phyloP scores from a whole-genome alignment of 495 filamentous ascomycete species.

The Hyaloscypha variabilis region DNA sequence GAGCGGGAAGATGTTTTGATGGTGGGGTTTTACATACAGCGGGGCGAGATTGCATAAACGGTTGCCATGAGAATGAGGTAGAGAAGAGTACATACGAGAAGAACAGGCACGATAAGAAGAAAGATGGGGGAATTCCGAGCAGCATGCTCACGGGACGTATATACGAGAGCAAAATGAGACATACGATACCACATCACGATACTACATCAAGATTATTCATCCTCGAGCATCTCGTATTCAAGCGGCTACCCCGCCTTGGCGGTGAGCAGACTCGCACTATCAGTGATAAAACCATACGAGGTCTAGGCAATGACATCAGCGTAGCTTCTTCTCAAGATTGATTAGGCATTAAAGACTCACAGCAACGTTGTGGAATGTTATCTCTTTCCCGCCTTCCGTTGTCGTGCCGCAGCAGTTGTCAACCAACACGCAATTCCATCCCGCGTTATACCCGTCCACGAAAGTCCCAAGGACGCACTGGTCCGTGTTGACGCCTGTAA shows the following conservation, averaged over 20 bases:
- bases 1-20: neutral
- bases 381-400: constrained; percentile 37
- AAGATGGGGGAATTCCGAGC: neutral
- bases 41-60: neutral
- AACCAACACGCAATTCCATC: constrained; percentile 57
- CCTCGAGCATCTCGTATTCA: constrained; percentile 16
- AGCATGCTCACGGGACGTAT: neutral
- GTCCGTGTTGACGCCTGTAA: constrained; percentile 62
- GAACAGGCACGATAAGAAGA: neutral
- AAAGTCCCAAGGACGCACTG: constrained; percentile 60
- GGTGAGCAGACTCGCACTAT: constrained; percentile 22
- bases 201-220: neutral
- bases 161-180: neutral
- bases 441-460: constrained; percentile 53
- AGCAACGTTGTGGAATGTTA: constrained; percentile 35
- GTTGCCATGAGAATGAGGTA: neutral
- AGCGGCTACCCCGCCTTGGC: constrained; percentile 17
- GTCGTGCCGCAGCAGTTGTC: constrained; percentile 56
- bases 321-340: neutral
- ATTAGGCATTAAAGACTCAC: constrained; percentile 29
- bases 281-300: constrained; percentile 31
- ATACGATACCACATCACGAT: neutral
- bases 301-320: constrained; percentile 16
- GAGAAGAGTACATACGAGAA: constrained; percentile 11
- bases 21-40: neutral